Percentiles rank a stretch among this genome's conserved stretches.
Evolutionary conservation across 2,329 filamentous ascomycete genomes (phyloP).

Genomic region (Ascomycota sp.): DNA sequence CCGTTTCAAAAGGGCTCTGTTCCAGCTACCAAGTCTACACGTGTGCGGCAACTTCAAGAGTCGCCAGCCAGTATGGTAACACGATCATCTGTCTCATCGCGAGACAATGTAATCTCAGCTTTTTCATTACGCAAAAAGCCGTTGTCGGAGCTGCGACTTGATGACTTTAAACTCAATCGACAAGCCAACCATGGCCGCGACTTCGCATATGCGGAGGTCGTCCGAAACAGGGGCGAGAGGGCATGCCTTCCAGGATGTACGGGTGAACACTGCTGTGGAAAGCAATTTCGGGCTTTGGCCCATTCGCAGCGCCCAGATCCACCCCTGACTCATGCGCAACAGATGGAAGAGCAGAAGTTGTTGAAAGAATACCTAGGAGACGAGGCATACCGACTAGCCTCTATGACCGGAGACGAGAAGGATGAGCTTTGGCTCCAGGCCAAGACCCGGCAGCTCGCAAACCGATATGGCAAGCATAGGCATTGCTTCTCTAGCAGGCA

Average conservation of each 20-base stretch:
- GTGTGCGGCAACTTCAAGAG: too few species aligned
- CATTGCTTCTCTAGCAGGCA: slow-evolving; percentile 48
- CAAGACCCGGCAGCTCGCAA: slow-evolving; percentile 50
- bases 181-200: slow-evolving; percentile 46
- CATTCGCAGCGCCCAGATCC: slow-evolving; percentile 22
- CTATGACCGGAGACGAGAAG: slow-evolving; percentile 39
- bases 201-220: slow-evolving; percentile 55
- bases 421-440: slow-evolving; percentile 54
- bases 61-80: too few species aligned
- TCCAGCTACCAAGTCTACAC: slow-evolving; percentile 1
- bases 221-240: slow-evolving; percentile 49
- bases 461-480: slow-evolving; percentile 58
- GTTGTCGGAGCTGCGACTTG: slow-evolving; percentile 33
- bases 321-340: slow-evolving; percentile 14
- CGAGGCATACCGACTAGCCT: slow-evolving; percentile 34
- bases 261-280: slow-evolving; percentile 56
- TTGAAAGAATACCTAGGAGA: slow-evolving; percentile 38
- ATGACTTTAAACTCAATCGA: slow-evolving; percentile 72
- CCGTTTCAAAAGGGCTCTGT: slow-evolving; percentile 14
- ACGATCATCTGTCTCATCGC: background rate
- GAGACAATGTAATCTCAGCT: slow-evolving; percentile 4
- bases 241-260: slow-evolving; percentile 56
- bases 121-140: slow-evolving; percentile 35
- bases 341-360: slow-evolving; percentile 24
- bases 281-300: slow-evolving; percentile 47